These are phyloP conservation scores for Solanum okadae DNA, from an alignment of 257 asterid genomes.

Conservation along the genomic window DNA sequence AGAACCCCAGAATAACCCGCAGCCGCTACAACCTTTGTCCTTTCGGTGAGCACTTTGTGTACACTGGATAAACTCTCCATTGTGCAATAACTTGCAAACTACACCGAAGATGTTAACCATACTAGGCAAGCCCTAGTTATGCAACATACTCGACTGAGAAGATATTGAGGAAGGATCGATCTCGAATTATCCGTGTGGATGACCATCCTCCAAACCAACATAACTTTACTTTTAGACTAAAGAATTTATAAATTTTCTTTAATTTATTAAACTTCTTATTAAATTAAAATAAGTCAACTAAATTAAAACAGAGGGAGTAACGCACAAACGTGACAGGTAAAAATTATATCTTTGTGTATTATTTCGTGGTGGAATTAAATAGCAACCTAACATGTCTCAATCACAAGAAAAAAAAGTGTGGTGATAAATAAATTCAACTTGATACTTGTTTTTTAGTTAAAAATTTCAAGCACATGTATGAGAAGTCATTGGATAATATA, in stretches of 20 bases:
- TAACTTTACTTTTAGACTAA: too few species aligned
- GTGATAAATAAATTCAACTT: background rate
- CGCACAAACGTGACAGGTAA: background rate
- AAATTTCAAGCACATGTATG: background rate
- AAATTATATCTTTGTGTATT: too few species aligned
- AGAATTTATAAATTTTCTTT: too few species aligned
- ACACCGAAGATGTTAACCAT: accelerated
- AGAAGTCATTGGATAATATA: background rate
- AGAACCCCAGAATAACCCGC: background rate
- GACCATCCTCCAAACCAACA: background rate
- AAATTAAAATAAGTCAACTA: too few species aligned
- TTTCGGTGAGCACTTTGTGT: background rate
- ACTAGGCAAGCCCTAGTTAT: too few species aligned
- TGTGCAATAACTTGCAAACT: too few species aligned
- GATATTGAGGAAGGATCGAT: too few species aligned
- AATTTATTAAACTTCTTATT: too few species aligned
- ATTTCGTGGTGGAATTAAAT: background rate
- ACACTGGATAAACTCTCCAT: too few species aligned
- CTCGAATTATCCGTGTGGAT: background rate
- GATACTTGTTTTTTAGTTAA: background rate
- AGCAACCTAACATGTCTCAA: background rate
- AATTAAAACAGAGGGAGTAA: too few species aligned
- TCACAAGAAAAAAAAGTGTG: background rate
- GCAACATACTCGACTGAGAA: accelerated
- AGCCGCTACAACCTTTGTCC: background rate